A percentile compares a stretch with the other conserved stretches of the same genome.
These are phyloP conservation scores for Ceratobasidium sp. DNA, from an alignment of 1,284 basidiomycete species.

Conservation along the genomic window DNA sequence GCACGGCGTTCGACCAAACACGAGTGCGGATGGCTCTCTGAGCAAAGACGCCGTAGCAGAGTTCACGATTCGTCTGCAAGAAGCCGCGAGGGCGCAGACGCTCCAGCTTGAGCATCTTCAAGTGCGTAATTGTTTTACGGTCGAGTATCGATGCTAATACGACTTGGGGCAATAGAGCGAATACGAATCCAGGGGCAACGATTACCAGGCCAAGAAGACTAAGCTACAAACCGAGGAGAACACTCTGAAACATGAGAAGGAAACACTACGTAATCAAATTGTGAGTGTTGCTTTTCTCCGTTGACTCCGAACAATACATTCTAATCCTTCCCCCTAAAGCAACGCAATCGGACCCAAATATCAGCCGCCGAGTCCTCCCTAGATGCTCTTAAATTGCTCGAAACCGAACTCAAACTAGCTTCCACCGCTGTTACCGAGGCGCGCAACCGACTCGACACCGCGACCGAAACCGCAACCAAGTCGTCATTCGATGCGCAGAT, in stretches of 20 bases:
- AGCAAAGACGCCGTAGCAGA: constrained; percentile 71
- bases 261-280: constrained; percentile 35
- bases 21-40: constrained; percentile 53
- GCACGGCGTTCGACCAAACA: constrained; percentile 37
- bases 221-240: constrained; percentile 46
- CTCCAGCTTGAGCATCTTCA: constrained; percentile 66
- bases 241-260: constrained; percentile 42
- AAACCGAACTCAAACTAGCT: constrained; percentile 60
- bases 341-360: constrained; percentile 62
- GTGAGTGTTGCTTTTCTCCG: constrained; percentile 54
- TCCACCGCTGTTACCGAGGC: constrained; percentile 35
- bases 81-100: constrained; percentile 64
- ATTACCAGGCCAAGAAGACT: constrained; percentile 51
- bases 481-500: constrained; percentile 39
- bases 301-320: constrained; percentile 3
- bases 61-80: constrained; percentile 68
- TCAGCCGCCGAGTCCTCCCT: constrained; percentile 61
- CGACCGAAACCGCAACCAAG: constrained; percentile 62
- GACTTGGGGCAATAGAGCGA: constrained; percentile 25
- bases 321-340: constrained; percentile 50
- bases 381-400: constrained; percentile 63
- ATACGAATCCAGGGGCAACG: constrained; percentile 44
- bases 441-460: constrained; percentile 57
- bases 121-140: constrained; percentile 52
- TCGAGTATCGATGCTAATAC: constrained; percentile 7